These are phyloP conservation scores for Ricinus communis DNA, from an alignment of 345 rosid genomes.

Conservation along the genomic window DNA sequence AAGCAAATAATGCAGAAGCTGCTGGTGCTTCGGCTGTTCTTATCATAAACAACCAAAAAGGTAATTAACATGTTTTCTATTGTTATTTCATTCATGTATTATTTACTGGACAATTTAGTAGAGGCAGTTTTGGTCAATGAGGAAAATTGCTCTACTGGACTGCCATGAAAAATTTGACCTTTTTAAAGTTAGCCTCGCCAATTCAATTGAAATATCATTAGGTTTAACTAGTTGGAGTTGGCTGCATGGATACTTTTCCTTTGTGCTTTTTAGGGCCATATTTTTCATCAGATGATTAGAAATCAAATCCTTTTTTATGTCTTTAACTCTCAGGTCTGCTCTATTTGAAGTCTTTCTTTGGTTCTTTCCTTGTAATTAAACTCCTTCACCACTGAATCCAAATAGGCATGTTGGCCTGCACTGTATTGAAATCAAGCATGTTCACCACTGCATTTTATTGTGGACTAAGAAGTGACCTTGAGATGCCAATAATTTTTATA, in stretches of 20 bases:
- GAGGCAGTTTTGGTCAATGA: not conserved
- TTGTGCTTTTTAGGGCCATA: not conserved
- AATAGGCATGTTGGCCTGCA: not conserved
- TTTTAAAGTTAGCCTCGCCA: not conserved
- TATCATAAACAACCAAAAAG: constrained; percentile 86
- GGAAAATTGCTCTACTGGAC: not conserved
- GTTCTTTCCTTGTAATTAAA: not conserved
- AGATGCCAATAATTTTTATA: not conserved
- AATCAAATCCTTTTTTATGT: not conserved
- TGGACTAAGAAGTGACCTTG: constrained; percentile 4
- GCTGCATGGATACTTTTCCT: not conserved
- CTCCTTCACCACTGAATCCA: not conserved
- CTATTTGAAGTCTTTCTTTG: not conserved
- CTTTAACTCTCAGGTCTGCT: not conserved
- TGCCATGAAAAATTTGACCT: not conserved
- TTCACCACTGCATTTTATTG: not conserved
- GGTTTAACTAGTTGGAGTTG: not conserved
- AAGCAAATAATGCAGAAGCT: constrained; percentile 84
- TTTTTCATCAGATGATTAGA: not conserved
- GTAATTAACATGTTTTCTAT: constrained; percentile 33
- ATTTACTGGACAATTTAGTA: not conserved
- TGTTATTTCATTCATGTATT: not conserved
- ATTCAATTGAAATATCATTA: not conserved
- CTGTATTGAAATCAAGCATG: too few relatives aligned
- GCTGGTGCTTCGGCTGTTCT: constrained; percentile 94